Conservation (phyloP, 768 basidiomycete species). For the Lepiota brunneoincarnata region DNA sequence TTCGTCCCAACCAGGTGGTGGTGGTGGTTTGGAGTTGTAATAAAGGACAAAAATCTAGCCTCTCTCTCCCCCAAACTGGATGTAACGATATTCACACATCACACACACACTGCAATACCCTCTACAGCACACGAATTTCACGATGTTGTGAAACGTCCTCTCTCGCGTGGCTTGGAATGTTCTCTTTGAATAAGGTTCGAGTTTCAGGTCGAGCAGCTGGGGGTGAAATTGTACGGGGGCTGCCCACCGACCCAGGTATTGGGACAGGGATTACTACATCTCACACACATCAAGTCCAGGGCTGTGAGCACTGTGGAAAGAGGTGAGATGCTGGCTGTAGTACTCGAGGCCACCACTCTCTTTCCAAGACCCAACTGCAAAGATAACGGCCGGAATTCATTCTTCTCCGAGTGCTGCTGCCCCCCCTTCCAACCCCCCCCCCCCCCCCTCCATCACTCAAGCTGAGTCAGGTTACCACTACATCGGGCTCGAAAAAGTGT, state of each 20-base stretch:
- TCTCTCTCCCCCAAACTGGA: no score
- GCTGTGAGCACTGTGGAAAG: not conserved
- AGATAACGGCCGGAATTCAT: not conserved
- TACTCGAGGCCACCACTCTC: conserved; percentile 8
- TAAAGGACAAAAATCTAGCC: no score
- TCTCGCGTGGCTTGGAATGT: conserved; percentile 2
- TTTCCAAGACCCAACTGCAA: not conserved
- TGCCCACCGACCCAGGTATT: not conserved
- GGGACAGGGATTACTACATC: conserved; percentile 3
- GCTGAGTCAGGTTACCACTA: not conserved
- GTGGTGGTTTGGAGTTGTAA: no score
- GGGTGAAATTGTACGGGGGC: no score
- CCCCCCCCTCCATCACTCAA: conserved; percentile 2
- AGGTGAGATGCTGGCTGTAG: not conserved
- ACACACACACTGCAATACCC: no score
- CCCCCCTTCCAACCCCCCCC: no score
- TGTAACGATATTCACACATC: no score
- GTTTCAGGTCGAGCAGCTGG: conserved; percentile 3
- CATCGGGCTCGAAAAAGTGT: no score
- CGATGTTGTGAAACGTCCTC: conserved; percentile 7
- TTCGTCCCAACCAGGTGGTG: no score
- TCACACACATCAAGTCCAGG: conserved; percentile 1
- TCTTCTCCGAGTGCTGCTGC: not conserved
- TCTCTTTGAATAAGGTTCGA: conserved; percentile 1
- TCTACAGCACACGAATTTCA: conserved; percentile 1